Conservation (phyloP, 768 basidiomycete species). For the Dictyophora rubrovolvata region DNA sequence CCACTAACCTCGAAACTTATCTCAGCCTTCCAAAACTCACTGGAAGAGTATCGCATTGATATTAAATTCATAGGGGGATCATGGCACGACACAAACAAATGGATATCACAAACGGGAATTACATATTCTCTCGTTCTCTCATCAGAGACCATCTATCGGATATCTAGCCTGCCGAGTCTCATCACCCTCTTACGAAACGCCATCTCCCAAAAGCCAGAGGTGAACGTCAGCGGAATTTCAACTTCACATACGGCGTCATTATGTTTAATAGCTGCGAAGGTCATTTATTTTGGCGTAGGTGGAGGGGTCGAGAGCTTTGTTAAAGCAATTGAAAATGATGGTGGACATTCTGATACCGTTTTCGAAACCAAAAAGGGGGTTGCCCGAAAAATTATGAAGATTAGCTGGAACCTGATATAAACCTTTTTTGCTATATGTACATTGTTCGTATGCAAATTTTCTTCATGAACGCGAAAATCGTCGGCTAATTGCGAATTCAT, state of each 20-base stretch:
- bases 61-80: conserved; percentile 75
- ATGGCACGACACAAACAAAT: conserved; percentile 37
- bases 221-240: not conserved
- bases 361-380: conserved; percentile 64
- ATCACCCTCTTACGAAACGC: conserved; percentile 27
- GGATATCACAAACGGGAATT: conserved; percentile 15
- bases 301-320: conserved; percentile 75
- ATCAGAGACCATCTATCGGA: conserved; percentile 86
- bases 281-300: conserved; percentile 92
- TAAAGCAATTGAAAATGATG: conserved; percentile 35
- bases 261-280: conserved; percentile 83
- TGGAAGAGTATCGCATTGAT: conserved; percentile 42
- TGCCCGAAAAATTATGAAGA: conserved; percentile 57
- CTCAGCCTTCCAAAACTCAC: conserved; percentile 50
- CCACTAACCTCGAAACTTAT: conserved; percentile 56
- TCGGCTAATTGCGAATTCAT: no score
- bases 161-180: conserved; percentile 52
- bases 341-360: conserved; percentile 40
- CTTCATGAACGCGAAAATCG: no score
- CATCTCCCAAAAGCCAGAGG: not conserved
- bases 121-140: conserved; percentile 69
- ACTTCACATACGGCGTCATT: conserved; percentile 15
- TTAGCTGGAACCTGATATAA: no score
- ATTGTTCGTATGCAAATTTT: no score
- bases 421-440: no score